These are phyloP conservation scores for Eimeria maxima DNA, from an alignment of 169 alveolate genomes.

Conservation along the genomic window DNA sequence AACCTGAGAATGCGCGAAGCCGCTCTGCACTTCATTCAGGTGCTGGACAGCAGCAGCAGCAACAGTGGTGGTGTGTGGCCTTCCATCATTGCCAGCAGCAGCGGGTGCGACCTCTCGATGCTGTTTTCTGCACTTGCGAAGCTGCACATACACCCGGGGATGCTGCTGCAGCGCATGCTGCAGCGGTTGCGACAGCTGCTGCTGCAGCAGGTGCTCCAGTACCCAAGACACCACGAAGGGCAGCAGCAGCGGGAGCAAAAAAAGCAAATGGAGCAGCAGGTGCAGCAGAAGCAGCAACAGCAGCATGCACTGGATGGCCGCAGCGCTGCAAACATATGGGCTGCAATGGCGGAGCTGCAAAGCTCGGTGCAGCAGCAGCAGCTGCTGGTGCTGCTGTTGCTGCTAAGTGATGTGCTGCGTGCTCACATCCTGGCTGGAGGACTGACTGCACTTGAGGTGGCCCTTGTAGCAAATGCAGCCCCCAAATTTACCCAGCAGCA, in stretches of 20 bases:
- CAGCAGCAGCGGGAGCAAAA: constrained; percentile 36
- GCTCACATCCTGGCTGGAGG: background rate
- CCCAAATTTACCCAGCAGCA: constrained; percentile 2
- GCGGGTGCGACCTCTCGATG: constrained; percentile 39
- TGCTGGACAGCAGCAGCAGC: constrained; percentile 3
- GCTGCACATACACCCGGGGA: constrained; percentile 3
- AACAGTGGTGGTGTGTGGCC: constrained; percentile 6
- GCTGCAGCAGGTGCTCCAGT: constrained; percentile 33
- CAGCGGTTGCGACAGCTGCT: background rate
- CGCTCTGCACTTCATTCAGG: background rate
- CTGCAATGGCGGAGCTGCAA: constrained; percentile 17
- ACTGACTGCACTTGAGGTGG: background rate
- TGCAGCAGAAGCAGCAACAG: background rate
- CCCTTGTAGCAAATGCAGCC: constrained; percentile 7
- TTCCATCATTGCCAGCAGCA: constrained; percentile 10
- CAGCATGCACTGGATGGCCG: constrained; percentile 34
- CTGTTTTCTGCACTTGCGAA: constrained; percentile 3
- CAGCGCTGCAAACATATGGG: constrained; percentile 48
- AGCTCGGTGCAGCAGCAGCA: too few relatives aligned
- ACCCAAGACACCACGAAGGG: background rate
- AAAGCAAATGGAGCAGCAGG: background rate
- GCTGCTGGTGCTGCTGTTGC: too few relatives aligned
- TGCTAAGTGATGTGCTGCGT: constrained; percentile 10
- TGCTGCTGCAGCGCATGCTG: constrained; percentile 5
- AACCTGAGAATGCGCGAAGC: constrained; percentile 22